Evolutionary conservation across 108 stramenopile species (phyloP).

Genomic region (Stephanodiscus minutulus): DNA sequence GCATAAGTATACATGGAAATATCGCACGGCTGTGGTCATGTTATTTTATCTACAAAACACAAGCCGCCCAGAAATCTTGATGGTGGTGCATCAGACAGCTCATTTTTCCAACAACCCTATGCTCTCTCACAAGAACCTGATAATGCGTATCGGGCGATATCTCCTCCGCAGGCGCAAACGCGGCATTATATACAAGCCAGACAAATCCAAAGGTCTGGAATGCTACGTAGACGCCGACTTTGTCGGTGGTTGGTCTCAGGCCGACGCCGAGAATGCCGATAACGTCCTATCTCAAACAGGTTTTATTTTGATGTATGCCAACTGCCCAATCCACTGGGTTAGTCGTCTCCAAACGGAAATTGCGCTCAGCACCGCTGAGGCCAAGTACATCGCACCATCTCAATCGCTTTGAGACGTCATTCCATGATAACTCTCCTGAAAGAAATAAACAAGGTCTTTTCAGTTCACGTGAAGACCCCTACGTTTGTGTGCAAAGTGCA

Average conservation of each 20-base stretch:
- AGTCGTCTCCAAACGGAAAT: slow-evolving; percentile 10
- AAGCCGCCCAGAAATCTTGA: slow-evolving; percentile 39
- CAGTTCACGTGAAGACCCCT: neutral
- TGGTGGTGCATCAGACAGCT: slow-evolving; percentile 46
- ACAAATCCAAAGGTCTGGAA: slow-evolving; percentile 18
- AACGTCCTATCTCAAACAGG: slow-evolving; percentile 14
- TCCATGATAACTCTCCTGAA: slow-evolving; percentile 1
- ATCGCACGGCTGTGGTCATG: slow-evolving; percentile 45
- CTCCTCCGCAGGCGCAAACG: slow-evolving; percentile 16
- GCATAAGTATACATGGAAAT: slow-evolving; percentile 28
- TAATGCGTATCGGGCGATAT: slow-evolving; percentile 33
- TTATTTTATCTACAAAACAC: slow-evolving; percentile 29
- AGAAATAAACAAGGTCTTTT: slow-evolving; percentile 7
- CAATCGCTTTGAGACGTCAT: slow-evolving; percentile 1
- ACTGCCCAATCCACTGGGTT: slow-evolving; percentile 12
- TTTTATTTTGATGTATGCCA: slow-evolving; percentile 26
- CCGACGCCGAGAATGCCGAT: neutral
- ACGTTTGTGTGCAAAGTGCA: too few relatives aligned
- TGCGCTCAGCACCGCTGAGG: slow-evolving; percentile 14
- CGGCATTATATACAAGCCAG: slow-evolving; percentile 25
- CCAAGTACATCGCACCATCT: slow-evolving; percentile 14
- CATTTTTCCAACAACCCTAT: slow-evolving; percentile 47
- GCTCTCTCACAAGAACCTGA: slow-evolving; percentile 41
- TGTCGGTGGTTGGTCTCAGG: slow-evolving; percentile 43
- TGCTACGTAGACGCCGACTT: slow-evolving; percentile 51